phyloP scores from a whole-genome alignment of 148 eudicot species.

The Chenopodium berlandieri region DNA sequence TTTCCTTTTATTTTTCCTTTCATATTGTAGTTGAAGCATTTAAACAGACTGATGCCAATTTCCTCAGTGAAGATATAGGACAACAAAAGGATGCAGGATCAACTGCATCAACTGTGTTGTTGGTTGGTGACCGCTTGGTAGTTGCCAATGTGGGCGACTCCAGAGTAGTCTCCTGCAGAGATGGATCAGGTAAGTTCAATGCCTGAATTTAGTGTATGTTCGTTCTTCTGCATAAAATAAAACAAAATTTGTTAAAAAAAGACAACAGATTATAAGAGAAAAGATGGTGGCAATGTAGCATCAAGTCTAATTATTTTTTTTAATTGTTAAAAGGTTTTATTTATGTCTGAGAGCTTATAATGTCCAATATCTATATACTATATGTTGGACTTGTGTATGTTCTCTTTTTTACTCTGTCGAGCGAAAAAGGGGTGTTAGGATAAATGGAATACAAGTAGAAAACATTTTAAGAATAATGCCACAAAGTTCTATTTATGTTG shows the following conservation, averaged over 20 bases:
- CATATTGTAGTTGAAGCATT: constrained; percentile 57
- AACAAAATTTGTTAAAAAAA: neutral
- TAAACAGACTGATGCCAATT: constrained; percentile 64
- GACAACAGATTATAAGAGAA: too few species aligned
- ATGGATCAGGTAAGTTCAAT: constrained; percentile 53
- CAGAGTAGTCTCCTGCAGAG: constrained; percentile 70
- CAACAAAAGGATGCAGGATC: constrained; percentile 78
- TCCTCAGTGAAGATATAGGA: constrained; percentile 54
- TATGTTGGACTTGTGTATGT: too few species aligned
- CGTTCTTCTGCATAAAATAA: neutral
- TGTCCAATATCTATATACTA: too few species aligned
- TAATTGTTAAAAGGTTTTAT: too few species aligned
- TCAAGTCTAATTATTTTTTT: too few species aligned
- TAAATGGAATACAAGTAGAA: too few species aligned
- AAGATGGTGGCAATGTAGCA: too few species aligned
- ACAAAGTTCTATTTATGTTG: too few species aligned
- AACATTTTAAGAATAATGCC: too few species aligned
- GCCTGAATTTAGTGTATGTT: neutral
- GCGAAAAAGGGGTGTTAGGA: too few species aligned
- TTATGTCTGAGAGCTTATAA: too few species aligned
- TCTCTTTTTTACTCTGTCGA: too few species aligned
- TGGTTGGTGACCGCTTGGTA: constrained; percentile 54
- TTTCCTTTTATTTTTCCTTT: neutral
- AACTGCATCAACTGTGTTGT: constrained; percentile 74
- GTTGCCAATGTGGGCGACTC: constrained; percentile 93